Percentiles rank a stretch among this genome's conserved stretches.
phyloP scores from a whole-genome alignment of 139 green algal species.

The Coelastrella sp. region DNA sequence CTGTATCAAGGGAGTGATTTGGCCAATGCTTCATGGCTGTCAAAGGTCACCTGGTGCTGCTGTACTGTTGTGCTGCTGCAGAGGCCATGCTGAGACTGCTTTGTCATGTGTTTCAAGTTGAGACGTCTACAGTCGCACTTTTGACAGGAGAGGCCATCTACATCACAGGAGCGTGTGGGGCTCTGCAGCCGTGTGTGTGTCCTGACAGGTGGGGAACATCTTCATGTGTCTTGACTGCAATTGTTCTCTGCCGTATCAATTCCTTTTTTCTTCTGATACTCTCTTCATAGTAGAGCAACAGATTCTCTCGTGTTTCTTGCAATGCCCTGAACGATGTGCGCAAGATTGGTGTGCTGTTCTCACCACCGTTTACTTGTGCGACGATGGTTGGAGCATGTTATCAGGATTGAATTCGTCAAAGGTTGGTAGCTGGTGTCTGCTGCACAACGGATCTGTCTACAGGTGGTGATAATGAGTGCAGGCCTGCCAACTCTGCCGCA shows the following conservation, averaged over 20 bases:
- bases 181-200: constrained; percentile 38
- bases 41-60: background rate
- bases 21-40: background rate
- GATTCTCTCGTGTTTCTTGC: no score
- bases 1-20: background rate
- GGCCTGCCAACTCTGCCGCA: background rate
- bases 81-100: constrained; percentile 49
- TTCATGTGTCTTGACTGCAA: no score
- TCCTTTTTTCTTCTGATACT: no score
- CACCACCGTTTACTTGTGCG: no score
- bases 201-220: constrained; percentile 46
- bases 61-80: background rate
- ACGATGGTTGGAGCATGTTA: no score
- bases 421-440: no score
- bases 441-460: no score
- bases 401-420: no score
- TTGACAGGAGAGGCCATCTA: constrained; percentile 52
- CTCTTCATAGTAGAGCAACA: no score
- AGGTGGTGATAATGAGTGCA: background rate
- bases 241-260: no score
- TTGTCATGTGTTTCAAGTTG: constrained; percentile 50
- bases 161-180: constrained; percentile 35
- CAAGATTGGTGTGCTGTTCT: no score
- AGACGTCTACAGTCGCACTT: constrained; percentile 44
- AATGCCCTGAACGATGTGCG: no score